A percentile compares a stretch with the other conserved stretches of the same genome.
phyloP scores from a whole-genome alignment of 164 flowering plant species.

The Euptelea pleiosperma region DNA sequence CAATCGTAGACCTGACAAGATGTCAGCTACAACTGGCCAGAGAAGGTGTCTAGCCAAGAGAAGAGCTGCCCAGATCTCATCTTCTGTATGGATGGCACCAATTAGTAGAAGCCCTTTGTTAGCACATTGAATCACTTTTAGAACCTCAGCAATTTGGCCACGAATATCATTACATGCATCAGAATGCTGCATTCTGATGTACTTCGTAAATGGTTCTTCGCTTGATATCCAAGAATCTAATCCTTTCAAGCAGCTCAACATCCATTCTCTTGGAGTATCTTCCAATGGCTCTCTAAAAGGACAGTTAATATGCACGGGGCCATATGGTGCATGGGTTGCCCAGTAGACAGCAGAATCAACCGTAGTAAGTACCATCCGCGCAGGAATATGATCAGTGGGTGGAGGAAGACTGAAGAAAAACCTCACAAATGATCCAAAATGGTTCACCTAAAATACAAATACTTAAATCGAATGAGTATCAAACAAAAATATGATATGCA shows the following conservation, averaged over 20 bases:
- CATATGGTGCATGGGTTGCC: constrained; percentile 67
- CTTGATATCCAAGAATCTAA: constrained; percentile 66
- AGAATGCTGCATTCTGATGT: constrained; percentile 40
- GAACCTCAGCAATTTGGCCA: constrained; percentile 43
- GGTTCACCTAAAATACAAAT: constrained; percentile 58
- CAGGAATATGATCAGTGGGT: constrained; percentile 76
- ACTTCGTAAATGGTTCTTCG: constrained; percentile 64
- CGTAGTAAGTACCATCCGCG: constrained; percentile 81
- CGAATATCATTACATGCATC: constrained; percentile 17
- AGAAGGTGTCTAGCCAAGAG: constrained; percentile 64
- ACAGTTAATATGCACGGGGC: constrained; percentile 94
- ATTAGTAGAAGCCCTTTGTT: constrained; percentile 63
- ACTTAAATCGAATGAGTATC: background rate
- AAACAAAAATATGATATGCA: background rate
- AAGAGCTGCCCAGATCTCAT: constrained; percentile 90
- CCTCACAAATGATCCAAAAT: constrained; percentile 78
- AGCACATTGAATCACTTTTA: constrained; percentile 51
- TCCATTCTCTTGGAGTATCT: constrained; percentile 52
- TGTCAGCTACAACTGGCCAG: constrained; percentile 90
- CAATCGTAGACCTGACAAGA: constrained; percentile 82
- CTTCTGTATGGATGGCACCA: constrained; percentile 69
- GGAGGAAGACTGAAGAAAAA: constrained; percentile 80
- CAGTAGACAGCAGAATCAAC: constrained; percentile 79
- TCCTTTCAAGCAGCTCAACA: constrained; percentile 55
- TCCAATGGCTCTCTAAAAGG: constrained; percentile 86